These are phyloP conservation scores for Mycena galopus DNA, from an alignment of 768 basidiomycete genomes.

Conservation along the genomic window DNA sequence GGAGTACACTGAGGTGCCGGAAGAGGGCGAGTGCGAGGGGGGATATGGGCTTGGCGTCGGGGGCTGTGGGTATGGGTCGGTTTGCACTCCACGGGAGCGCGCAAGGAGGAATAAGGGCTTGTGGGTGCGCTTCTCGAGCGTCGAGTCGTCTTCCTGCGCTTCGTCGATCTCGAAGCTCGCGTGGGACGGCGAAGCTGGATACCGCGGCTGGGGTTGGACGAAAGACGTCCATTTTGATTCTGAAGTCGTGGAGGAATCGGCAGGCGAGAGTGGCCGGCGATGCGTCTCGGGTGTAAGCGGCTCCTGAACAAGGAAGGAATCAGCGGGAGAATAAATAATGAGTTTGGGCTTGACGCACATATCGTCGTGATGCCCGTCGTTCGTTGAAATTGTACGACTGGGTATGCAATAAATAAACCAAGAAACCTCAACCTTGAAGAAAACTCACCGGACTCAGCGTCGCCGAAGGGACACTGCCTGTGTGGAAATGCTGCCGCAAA, in stretches of 20 bases:
- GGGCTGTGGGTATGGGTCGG: constrained; percentile 61
- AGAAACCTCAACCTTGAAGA: background rate
- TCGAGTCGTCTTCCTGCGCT: constrained; percentile 47
- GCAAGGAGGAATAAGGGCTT: constrained; percentile 67
- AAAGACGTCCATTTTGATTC: constrained; percentile 49
- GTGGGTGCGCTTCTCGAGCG: constrained; percentile 54
- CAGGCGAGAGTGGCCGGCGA: constrained; percentile 58
- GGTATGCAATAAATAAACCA: background rate
- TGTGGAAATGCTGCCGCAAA: constrained; percentile 56
- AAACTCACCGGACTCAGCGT: constrained; percentile 51
- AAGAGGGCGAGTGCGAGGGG: constrained; percentile 73
- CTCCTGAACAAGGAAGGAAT: constrained; percentile 43
- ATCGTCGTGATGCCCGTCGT: constrained; percentile 33
- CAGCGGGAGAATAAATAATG: constrained; percentile 33
- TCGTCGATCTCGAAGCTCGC: constrained; percentile 62
- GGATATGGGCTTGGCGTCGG: constrained; percentile 69
- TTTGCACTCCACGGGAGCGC: constrained; percentile 77
- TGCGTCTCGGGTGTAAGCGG: constrained; percentile 60
- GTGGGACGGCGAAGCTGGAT: constrained; percentile 47
- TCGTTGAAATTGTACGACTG: constrained; percentile 21
- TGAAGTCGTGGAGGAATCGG: constrained; percentile 50
- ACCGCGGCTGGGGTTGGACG: constrained; percentile 43
- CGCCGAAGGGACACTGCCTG: constrained; percentile 60
- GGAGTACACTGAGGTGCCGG: constrained; percentile 57
- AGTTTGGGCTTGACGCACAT: constrained; percentile 31